Evolutionary conservation across 1,284 basidiomycete species (phyloP), one percentile per base, ranked within the genome.

Genomic region (Irpex rosettiformis): DNA sequence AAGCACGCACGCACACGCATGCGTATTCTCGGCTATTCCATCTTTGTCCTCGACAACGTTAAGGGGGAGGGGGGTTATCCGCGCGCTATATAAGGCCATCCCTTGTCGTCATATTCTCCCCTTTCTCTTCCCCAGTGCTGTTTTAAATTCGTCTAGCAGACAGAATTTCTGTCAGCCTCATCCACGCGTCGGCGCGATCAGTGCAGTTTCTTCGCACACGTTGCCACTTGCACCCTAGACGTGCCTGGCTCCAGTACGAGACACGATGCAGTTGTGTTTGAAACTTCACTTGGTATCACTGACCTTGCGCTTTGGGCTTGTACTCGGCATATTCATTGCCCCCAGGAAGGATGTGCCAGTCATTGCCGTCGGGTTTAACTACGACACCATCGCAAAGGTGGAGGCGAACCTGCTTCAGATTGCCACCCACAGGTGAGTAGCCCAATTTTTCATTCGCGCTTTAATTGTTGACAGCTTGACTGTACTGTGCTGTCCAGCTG

Each of bases 401-500:
- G 60, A 62, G 61, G 55, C 60, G 11, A 67, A 72, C 29, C 56
- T 70, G 59, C 52, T 65, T 25, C 54, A 64, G 24, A 70, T 70
- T 25, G 66, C 72, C 6, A 70, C 61, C 16, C 67, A 69, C 33
- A 73, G 72, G 72, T 73, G 11, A 40, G 66, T 54, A 45, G 18
- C 27, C 22, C 25, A 22, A n/a, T 25, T 13, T 21, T 30, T 25
- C 33, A 22, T 13, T 13, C 11, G 18, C 18, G 11, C 11, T 18
- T 7, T 1, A 40, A 2, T 43, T 11, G 33, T 7, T 25, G 21
- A 18, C 10, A 11, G 25, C 5, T 1, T 42, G 16, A 21, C 22
- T 18, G 33, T 52, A 24, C 18, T 28, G 49, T 5, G 18, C 10
- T 16, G 3, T 28, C 8, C 64, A 88, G 84, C 63, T 91, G 89